Conservation (phyloP, 1,284 basidiomycete species). For the Ustilago xerochloae region DNA sequence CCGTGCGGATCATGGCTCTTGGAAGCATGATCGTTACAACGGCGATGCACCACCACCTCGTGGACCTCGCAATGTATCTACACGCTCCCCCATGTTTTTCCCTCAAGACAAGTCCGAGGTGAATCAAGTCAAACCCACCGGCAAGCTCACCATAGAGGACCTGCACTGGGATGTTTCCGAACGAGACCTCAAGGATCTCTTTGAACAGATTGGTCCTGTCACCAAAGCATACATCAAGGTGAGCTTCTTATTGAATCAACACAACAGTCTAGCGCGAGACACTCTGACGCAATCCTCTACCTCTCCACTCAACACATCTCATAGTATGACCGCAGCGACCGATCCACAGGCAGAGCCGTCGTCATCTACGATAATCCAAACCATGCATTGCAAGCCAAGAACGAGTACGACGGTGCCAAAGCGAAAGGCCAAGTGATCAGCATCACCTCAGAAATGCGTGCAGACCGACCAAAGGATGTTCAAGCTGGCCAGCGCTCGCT, state of each 20-base stretch:
- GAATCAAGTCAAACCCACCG: constrained; percentile 46
- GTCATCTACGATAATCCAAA: constrained; percentile 82
- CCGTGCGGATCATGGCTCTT: constrained; percentile 18
- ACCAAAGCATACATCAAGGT: constrained; percentile 91
- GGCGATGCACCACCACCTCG: constrained; percentile 1
- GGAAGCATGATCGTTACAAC: constrained; percentile 45
- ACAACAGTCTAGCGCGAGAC: not conserved
- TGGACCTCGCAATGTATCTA: constrained; percentile 10
- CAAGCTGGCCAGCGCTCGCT: constrained; percentile 18
- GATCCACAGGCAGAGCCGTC: constrained; percentile 85
- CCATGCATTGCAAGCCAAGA: constrained; percentile 85
- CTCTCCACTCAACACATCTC: not conserved
- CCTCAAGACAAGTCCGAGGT: constrained; percentile 28
- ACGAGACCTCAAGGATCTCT: constrained; percentile 78
- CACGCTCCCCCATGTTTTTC: constrained; percentile 35
- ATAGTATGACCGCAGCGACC: constrained; percentile 92
- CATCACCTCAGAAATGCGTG: constrained; percentile 53
- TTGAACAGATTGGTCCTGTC: constrained; percentile 90
- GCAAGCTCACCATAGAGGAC: constrained; percentile 80
- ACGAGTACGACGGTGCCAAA: constrained; percentile 86
- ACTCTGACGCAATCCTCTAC: not conserved
- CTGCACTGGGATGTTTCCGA: constrained; percentile 92
- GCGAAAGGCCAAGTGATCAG: constrained; percentile 75
- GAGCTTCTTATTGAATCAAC: constrained; percentile 53
- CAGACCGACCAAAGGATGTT: constrained; percentile 21